Conservation (phyloP, 306 rosid genomes). For the Arachis stenosperma region DNA sequence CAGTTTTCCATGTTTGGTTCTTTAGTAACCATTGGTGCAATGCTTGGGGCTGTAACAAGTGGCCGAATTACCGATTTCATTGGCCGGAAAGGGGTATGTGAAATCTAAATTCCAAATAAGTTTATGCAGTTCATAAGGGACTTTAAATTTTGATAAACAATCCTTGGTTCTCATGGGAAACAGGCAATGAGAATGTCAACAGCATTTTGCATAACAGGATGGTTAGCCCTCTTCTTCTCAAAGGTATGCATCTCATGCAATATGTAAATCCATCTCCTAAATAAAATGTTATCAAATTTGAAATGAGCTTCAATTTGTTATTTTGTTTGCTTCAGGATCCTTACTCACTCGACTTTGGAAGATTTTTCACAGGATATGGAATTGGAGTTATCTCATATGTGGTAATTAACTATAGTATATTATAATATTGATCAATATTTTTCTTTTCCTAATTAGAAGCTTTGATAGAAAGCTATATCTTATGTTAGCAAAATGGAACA, state of each 20-base stretch:
- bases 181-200: conserved; percentile 79
- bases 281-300: conserved; percentile 5
- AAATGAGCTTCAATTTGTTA: conserved; percentile 21
- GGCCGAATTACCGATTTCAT: conserved; percentile 65
- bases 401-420: conserved; percentile 43
- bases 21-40: conserved; percentile 76
- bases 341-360: conserved; percentile 63
- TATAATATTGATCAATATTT: background rate
- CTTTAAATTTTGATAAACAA: background rate
- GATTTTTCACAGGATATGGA: conserved; percentile 76
- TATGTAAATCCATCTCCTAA: conserved; percentile 1
- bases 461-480: conserved; percentile 19
- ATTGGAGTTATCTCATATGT: conserved; percentile 81
- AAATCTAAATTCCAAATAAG: background rate
- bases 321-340: conserved; percentile 52
- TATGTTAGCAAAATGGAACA: conserved; percentile 39
- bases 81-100: conserved; percentile 74
- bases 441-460: background rate
- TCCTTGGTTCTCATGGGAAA: conserved; percentile 24
- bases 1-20: conserved; percentile 91
- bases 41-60: conserved; percentile 76
- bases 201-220: conserved; percentile 71
- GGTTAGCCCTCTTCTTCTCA: conserved; percentile 68
- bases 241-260: conserved; percentile 44
- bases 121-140: background rate